Conservation (phyloP, 805 yeast species). For the Lipomyces oligophaga region DNA sequence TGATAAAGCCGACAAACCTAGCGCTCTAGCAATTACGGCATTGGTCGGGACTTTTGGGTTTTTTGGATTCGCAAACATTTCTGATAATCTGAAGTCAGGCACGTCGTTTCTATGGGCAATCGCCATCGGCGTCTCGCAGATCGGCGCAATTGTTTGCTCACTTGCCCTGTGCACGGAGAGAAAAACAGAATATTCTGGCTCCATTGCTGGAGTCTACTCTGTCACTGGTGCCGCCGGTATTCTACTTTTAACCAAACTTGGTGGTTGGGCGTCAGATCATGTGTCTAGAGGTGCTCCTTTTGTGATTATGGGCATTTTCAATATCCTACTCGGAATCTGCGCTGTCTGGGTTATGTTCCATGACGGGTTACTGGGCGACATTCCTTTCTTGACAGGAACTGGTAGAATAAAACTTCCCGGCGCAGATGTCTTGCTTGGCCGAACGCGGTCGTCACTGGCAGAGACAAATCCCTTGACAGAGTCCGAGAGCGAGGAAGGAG, state of each 20-base stretch:
- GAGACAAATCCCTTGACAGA: no score
- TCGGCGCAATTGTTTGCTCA: slow-evolving; percentile 58
- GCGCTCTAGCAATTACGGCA: slow-evolving; percentile 42
- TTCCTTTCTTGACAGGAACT: no score
- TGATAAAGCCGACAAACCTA: slow-evolving; percentile 45
- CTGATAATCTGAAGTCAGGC: slow-evolving; percentile 39
- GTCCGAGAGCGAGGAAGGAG: no score
- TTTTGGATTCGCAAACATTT: slow-evolving; percentile 38
- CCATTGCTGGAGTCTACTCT: slow-evolving; percentile 66
- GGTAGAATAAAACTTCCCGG: slow-evolving; percentile 8
- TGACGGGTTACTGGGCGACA: slow-evolving; percentile 7
- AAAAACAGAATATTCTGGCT: slow-evolving; percentile 51
- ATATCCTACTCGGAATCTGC: slow-evolving; percentile 29
- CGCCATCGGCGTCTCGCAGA: slow-evolving; percentile 57
- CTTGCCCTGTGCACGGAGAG: slow-evolving; percentile 56
- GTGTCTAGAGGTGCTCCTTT: slow-evolving; percentile 58
- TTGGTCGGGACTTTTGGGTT: slow-evolving; percentile 46
- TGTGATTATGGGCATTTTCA: slow-evolving; percentile 47
- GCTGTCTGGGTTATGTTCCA: slow-evolving; percentile 16
- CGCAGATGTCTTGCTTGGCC: slow-evolving; percentile 7
- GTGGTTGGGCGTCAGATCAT: slow-evolving; percentile 56
- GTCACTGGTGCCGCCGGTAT: slow-evolving; percentile 68
- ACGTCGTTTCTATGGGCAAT: slow-evolving; percentile 41
- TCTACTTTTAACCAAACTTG: slow-evolving; percentile 53
- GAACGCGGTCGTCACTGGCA: slow-evolving; percentile 5